These are phyloP conservation scores for Protoeuglena noctilucae DNA, from an alignment of 139 green algal genomes.

Conservation along the genomic window DNA sequence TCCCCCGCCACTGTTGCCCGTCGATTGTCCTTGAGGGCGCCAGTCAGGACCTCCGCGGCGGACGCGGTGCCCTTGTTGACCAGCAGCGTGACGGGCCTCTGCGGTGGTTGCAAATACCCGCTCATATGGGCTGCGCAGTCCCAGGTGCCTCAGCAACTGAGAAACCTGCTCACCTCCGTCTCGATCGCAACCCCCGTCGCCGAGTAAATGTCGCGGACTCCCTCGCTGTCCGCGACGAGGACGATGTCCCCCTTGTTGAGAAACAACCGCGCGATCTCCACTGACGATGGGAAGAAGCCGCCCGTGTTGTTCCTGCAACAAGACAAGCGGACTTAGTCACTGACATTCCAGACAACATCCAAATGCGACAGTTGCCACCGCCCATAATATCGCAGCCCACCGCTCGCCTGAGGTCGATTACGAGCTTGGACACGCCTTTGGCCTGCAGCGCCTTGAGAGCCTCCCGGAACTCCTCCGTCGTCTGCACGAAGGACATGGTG, in stretches of 20 bases:
- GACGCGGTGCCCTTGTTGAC: conserved; percentile 91
- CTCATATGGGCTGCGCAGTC: conserved; percentile 2
- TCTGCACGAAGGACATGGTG: conserved; percentile 12
- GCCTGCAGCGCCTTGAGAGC: conserved; percentile 38
- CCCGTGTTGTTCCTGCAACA: conserved; percentile 93
- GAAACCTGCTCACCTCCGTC: conserved; percentile 16
- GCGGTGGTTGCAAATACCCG: too few relatives aligned
- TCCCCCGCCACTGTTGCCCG: conserved; percentile 58
- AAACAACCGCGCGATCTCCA: conserved; percentile 67
- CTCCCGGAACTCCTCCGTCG: conserved; percentile 28
- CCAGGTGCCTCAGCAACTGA: conserved; percentile 45
- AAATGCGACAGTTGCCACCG: not conserved
- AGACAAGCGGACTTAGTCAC: not conserved
- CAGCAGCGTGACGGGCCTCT: conserved; percentile 36
- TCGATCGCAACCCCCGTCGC: conserved; percentile 33
- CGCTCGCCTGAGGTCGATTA: too few relatives aligned
- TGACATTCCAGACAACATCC: not conserved
- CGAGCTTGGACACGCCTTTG: too few relatives aligned
- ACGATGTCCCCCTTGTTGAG: conserved; percentile 72
- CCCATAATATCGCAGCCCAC: not conserved
- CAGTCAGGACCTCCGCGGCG: conserved; percentile 82
- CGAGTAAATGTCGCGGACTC: conserved; percentile 76
- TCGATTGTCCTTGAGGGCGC: conserved; percentile 79
- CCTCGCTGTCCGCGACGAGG: conserved; percentile 75
- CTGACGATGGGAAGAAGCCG: conserved; percentile 77